Base-by-base conservation (phyloP, 108 stramenopile genomes). In the Skeletonema tropicum region DNA sequence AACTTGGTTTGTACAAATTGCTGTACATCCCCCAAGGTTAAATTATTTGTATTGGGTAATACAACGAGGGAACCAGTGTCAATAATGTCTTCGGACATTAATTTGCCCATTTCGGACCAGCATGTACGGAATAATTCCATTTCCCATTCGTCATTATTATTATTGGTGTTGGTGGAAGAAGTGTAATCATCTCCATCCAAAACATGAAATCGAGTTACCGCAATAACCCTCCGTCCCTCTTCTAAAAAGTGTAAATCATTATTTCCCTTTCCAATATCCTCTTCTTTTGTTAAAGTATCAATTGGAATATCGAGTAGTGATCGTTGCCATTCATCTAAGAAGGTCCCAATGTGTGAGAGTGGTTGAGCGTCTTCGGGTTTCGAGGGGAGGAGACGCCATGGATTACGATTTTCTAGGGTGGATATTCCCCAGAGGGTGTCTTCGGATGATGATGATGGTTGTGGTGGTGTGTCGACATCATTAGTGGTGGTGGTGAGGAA, bases 211-310 rank as follows among this genome's bases (percentile, higher is more conserved):
- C 91, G 69, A 6, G 79, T 62, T 30, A 90, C 74, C 12, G 83
- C 88, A 66, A 92, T 74, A 61, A 88, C 82, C 17, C 91, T 73
- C 42, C 89, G 36, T 1, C 91, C 91, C 79, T 92, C 91, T 71
- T 92, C 89, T n/a, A 92, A 57, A 68, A 92, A 92, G 49, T 89
- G 91, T 45, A 87, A 19, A 73, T 92, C 91, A 64, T 86, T 79
- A 13, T 82, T 82, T 17, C 88, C 88, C 61, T 45, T 71, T 5
- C 72, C 32, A 14, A 71, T 19, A 57, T 86, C 86, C 38, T 64
- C 30, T 9, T 85, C 84, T 42, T 66, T 74, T 9, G 70, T 83
- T 5, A 48, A 46, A 52, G 86, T 84, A 58, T 83, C 83, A 0
- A 90, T 72, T 6, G 91, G 91, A 58, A 92, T 90, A 36, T 89